Conservation (phyloP, 2,329 filamentous ascomycete genomes). For the Lachnellula subtilissima region DNA sequence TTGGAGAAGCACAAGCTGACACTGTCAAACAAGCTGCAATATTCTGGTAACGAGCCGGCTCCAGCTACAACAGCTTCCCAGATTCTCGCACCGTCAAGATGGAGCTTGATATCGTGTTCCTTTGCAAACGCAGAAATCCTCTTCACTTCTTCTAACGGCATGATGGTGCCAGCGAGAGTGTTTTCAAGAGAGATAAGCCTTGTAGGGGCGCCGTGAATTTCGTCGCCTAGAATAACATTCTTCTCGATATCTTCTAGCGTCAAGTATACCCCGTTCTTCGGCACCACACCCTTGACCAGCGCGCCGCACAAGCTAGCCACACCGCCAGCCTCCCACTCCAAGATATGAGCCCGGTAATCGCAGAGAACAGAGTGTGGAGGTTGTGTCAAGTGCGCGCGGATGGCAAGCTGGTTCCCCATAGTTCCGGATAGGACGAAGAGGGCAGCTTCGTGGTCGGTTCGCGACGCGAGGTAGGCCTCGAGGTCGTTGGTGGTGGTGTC, state of each 20-base stretch:
- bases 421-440: constrained; percentile 85
- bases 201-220: constrained; percentile 77
- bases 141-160: constrained; percentile 67
- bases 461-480: constrained; percentile 66
- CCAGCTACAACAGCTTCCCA: constrained; percentile 77
- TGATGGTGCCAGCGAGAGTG: constrained; percentile 73
- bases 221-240: constrained; percentile 57
- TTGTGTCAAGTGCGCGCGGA: constrained; percentile 71
- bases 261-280: constrained; percentile 63
- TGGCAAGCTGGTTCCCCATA: constrained; percentile 87
- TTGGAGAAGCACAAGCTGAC: constrained; percentile 78
- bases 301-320: constrained; percentile 68
- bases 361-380: constrained; percentile 78
- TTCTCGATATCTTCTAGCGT: constrained; percentile 60
- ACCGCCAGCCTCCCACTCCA: constrained; percentile 61
- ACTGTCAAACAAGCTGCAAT: constrained; percentile 65
- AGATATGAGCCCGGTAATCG: constrained; percentile 74
- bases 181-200: constrained; percentile 81
- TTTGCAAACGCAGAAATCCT: constrained; percentile 67
- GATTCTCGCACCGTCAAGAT: constrained; percentile 74
- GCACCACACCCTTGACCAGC: constrained; percentile 59
- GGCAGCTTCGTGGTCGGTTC: constrained; percentile 70
- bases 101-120: constrained; percentile 60
- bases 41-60: constrained; percentile 62
- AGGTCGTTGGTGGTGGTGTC: constrained; percentile 74